Conservation (phyloP, 345 rosid genomes). For the Pistacia integerrima region DNA sequence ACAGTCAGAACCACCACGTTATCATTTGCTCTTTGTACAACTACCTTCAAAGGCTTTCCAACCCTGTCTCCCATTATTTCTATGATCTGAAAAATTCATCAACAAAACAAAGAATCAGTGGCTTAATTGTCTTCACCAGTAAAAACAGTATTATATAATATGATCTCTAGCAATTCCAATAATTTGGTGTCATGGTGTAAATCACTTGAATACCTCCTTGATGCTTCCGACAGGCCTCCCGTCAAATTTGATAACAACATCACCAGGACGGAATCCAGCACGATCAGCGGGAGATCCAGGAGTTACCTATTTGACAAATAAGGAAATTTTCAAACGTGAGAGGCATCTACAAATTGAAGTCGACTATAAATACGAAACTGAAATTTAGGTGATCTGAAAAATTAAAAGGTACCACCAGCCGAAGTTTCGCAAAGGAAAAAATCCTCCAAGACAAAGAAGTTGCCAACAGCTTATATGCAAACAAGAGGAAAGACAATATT, state of each 20-base stretch:
- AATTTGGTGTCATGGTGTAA: background rate
- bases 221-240: conserved; percentile 76
- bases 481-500: background rate
- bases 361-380: background rate
- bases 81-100: conserved; percentile 48
- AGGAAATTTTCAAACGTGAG: background rate
- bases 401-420: no score
- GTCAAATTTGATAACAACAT: conserved; percentile 72
- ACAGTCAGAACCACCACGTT: conserved; percentile 44
- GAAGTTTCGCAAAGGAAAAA: no score
- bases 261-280: conserved; percentile 89
- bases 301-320: conserved; percentile 51
- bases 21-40: conserved; percentile 63
- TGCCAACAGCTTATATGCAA: background rate
- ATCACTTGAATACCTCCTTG: conserved; percentile 52
- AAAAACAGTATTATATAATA: no score
- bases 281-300: conserved; percentile 88
- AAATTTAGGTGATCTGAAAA: no score
- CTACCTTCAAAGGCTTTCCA: conserved; percentile 55
- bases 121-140: no score
- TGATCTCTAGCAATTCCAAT: background rate
- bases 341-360: background rate
- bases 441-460: background rate
- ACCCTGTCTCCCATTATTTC: conserved; percentile 71
- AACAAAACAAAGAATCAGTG: background rate